Conservation (phyloP, 2,329 filamentous ascomycete genomes). For the Cladosporium sp. region DNA sequence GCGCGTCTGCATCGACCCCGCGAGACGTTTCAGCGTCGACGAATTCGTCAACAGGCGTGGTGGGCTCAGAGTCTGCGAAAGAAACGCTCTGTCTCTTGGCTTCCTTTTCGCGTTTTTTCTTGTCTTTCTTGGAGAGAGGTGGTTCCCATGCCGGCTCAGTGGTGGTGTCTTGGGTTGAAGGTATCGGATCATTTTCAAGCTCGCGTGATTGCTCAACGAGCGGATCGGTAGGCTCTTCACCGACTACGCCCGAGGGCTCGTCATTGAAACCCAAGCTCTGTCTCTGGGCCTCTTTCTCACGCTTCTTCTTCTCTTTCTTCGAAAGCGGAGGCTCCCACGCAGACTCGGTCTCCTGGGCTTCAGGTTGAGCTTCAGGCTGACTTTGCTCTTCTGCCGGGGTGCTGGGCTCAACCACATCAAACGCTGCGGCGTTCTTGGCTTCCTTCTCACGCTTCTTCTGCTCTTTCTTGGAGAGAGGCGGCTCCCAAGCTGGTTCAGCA, state of each 20-base stretch:
- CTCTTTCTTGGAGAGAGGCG: constrained; percentile 19
- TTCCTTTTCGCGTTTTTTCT: constrained; percentile 43
- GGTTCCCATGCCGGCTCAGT: constrained; percentile 30
- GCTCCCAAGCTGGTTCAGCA: constrained; percentile 25
- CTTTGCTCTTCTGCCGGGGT: no score
- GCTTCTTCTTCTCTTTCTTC: constrained; percentile 38
- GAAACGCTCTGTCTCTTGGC: constrained; percentile 25
- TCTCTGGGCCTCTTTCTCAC: constrained; percentile 12
- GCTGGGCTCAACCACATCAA: no score
- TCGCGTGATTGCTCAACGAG: constrained; percentile 7
- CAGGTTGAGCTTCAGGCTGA: no score
- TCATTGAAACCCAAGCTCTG: constrained; percentile 4
- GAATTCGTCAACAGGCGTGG: constrained; percentile 1
- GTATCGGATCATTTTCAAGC: not conserved
- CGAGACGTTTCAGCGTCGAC: constrained; percentile 4
- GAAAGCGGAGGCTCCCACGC: constrained; percentile 29
- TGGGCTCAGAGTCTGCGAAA: not conserved
- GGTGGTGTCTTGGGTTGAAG: not conserved
- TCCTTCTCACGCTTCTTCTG: constrained; percentile 19
- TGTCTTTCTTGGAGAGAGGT: constrained; percentile 32
- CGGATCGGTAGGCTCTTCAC: not conserved
- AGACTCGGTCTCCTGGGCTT: not conserved
- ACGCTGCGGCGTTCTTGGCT: constrained; percentile 16
- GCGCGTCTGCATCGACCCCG: constrained; percentile 11
- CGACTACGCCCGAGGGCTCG: not conserved